Base-by-base conservation (phyloP, 2,329 filamentous ascomycete species). In the Hypoxylon sp. region DNA sequence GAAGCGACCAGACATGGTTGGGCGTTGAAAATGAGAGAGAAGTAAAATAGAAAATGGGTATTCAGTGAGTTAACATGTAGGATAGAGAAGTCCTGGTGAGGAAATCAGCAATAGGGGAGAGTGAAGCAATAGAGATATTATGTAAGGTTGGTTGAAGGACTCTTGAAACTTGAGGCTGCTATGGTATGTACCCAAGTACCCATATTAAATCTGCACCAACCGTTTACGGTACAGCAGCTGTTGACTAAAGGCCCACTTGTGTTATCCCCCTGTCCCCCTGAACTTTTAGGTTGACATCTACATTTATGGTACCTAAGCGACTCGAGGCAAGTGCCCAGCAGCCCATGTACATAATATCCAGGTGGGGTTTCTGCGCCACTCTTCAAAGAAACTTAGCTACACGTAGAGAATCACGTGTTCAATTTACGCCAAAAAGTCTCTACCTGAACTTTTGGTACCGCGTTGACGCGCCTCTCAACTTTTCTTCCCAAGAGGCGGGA, bases 1-100 rank as follows among this genome's bases (percentile, higher is more conserved):
- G 79, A 91, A 91, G 79, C 88, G 87, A 79, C 87, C 86, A 78
- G 87, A 82, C 87, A 90, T 90, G 80, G 71, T 78, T 67, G 48
- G 55, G 29, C 59, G 62, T 52, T 50, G 52, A 19, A 47, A 60
- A 59, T 59, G 48, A 46, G 54, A 13, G 39, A 31, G 11, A 39
- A 59, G 63, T 59, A 63, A 50, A 55, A 61, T 53, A 53, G 46
- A 55, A 46, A 33, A 61, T 47, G 55, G 51, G 47, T 52, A 54
- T 57, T 58, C 11, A 55, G 29, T 50, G 22, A 47, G 33, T 33
- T 22, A 60, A 50, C 47, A 57, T 65, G 55, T 24, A 50, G 57
- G 24, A 31, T 58, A 24, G 37, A 44, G 52, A 52, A 63, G 52
- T 31, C 33, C 22, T 48, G 42, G 50, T 13, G 63, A 63, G 48